phyloP scores from a whole-genome alignment of 2,329 filamentous ascomycete genomes.

The Talaromyces atroroseus region DNA sequence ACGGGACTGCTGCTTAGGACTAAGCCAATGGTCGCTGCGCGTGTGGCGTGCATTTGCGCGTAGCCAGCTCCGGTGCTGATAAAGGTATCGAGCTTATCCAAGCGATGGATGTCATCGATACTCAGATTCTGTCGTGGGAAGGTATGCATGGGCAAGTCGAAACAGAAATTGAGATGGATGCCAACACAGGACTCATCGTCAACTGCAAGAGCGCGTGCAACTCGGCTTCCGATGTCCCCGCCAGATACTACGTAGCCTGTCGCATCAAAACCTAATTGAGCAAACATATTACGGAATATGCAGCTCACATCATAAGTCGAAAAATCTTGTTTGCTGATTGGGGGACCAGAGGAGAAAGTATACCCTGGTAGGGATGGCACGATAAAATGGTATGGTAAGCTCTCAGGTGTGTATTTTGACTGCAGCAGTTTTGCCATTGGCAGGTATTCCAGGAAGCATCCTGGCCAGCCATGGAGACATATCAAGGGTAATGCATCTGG shows the following conservation, averaged over 20 bases:
- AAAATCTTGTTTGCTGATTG: conserved; percentile 40
- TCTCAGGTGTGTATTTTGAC: conserved; percentile 45
- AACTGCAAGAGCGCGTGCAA: conserved; percentile 41
- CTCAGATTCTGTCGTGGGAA: background rate
- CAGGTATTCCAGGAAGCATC: conserved; percentile 50
- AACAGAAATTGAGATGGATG: conserved; percentile 24
- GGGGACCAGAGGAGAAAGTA: conserved; percentile 45
- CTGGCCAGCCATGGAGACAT: conserved; percentile 53
- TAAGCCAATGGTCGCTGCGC: conserved; percentile 4
- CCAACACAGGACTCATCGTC: conserved; percentile 45
- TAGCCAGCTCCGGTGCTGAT: conserved; percentile 1
- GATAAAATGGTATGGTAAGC: conserved; percentile 53
- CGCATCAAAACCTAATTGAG: conserved; percentile 46
- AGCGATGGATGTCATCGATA: background rate
- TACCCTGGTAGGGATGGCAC: conserved; percentile 53
- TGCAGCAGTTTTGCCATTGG: conserved; percentile 44
- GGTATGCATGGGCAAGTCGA: conserved; percentile 1
- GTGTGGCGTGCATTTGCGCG: conserved; percentile 5
- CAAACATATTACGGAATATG: conserved; percentile 44
- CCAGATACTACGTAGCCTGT: conserved; percentile 52
- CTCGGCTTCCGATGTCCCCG: conserved; percentile 50
- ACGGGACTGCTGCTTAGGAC: conserved; percentile 9
- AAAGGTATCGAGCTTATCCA: background rate
- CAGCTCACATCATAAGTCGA: conserved; percentile 34
- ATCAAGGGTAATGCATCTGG: conserved; percentile 47